A percentile compares a stretch with the other conserved stretches of the same genome.
Evolutionary conservation across 1,139 yeast species (phyloP).

Genomic region (Yamadazyma buinensis): DNA sequence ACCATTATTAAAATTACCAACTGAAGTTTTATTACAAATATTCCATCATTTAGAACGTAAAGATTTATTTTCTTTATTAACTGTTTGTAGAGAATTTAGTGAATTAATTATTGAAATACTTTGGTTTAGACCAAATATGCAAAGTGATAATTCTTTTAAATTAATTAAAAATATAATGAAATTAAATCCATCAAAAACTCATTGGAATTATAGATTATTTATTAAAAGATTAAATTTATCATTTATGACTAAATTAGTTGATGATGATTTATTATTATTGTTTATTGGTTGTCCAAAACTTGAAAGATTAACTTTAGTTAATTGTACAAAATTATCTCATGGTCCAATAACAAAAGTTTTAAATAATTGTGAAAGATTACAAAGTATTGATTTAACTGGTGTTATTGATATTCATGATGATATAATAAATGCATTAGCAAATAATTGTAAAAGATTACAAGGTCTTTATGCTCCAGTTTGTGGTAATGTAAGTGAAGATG

Average conservation of each 20-base stretch:
- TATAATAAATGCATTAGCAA: constrained; percentile 67
- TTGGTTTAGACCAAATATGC: constrained; percentile 88
- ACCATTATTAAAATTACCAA: constrained; percentile 63
- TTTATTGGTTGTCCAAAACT: constrained; percentile 66
- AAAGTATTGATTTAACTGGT: constrained; percentile 88
- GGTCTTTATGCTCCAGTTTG: constrained; percentile 92
- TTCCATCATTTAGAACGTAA: constrained; percentile 63
- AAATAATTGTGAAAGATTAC: constrained; percentile 63
- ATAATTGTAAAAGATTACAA: constrained; percentile 71
- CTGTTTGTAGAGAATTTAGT: constrained; percentile 84
- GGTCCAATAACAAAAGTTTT: constrained; percentile 60
- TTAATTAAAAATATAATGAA: constrained; percentile 55
- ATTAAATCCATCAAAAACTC: constrained; percentile 44
- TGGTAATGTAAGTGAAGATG: constrained; percentile 58
- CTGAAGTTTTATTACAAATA: constrained; percentile 72
- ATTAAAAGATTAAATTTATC: constrained; percentile 81
- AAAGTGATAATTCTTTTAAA: constrained; percentile 46
- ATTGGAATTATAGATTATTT: constrained; percentile 70
- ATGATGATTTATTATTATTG: constrained; percentile 56
- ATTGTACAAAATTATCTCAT: constrained; percentile 67
- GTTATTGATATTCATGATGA: constrained; percentile 66
- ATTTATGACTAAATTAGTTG: constrained; percentile 64
- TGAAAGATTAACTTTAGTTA: constrained; percentile 82
- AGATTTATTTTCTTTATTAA: constrained; percentile 65
- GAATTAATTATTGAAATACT: constrained; percentile 72